These are phyloP conservation scores for Austroboletus festivus DNA, from an alignment of 768 basidiomycete species.

Conservation along the genomic window DNA sequence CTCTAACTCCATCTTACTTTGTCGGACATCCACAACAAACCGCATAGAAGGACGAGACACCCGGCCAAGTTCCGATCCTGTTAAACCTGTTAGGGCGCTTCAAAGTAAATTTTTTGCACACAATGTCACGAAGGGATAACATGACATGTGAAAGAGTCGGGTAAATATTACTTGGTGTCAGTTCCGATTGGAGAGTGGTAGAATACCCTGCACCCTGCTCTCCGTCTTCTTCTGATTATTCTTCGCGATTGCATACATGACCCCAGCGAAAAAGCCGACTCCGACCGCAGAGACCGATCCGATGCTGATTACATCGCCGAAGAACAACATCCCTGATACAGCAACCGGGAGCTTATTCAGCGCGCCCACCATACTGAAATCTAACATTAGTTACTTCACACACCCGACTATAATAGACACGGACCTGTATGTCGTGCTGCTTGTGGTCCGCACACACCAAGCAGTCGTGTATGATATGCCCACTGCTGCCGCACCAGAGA, in stretches of 20 bases:
- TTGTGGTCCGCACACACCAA: conserved; percentile 95
- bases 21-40: neutral
- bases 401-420: conserved; percentile 11
- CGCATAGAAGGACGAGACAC: neutral
- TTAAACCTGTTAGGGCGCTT: too few species aligned
- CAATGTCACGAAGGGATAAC: neutral
- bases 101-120: neutral
- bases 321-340: conserved; percentile 97
- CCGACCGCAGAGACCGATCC: conserved; percentile 86
- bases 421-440: conserved; percentile 97
- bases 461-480: conserved; percentile 98
- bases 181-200: conserved; percentile 62
- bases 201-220: conserved; percentile 49
- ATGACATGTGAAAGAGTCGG: neutral
- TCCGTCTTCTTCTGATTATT: conserved; percentile 86
- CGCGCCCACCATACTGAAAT: conserved; percentile 87
- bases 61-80: neutral
- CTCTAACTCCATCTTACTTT: conserved; percentile 1
- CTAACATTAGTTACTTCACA: conserved; percentile 6
- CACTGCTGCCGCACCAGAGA: conserved; percentile 97
- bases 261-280: conserved; percentile 87
- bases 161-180: conserved; percentile 20
- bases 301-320: conserved; percentile 83
- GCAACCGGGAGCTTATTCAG: conserved; percentile 98
- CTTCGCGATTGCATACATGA: conserved; percentile 93